Evolutionary conservation across 768 basidiomycete species (phyloP).

Genomic region (Aureoboletus auriporus): DNA sequence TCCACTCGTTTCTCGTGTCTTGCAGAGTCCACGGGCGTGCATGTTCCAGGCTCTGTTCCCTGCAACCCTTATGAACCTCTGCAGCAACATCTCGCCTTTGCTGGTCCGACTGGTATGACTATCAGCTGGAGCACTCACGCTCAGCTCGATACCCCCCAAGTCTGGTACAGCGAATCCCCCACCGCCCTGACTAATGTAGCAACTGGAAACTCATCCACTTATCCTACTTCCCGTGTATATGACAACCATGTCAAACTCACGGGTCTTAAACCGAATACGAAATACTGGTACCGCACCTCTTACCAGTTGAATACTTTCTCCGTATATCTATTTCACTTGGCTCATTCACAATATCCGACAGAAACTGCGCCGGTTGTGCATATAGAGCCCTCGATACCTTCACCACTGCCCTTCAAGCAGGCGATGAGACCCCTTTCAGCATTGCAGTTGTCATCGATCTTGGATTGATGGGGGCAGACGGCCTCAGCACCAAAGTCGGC

Average conservation of each 20-base stretch:
- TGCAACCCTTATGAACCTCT: conserved; percentile 28
- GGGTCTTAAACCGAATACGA: conserved; percentile 20
- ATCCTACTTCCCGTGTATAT: conserved; percentile 23
- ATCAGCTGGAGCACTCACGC: conserved; percentile 24
- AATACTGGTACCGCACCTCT: conserved; percentile 26
- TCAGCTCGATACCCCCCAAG: conserved; percentile 20
- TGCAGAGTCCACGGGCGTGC: conserved; percentile 26
- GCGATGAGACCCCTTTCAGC: conserved; percentile 18
- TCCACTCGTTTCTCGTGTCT: conserved; percentile 19
- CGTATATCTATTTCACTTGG: background rate
- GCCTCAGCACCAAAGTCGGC: conserved; percentile 28
- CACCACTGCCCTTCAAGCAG: conserved; percentile 18
- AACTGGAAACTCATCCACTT: conserved; percentile 20
- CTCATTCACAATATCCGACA: background rate
- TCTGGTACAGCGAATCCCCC: conserved; percentile 23
- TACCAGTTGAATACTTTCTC: conserved; percentile 17
- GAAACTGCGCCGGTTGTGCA: conserved; percentile 26
- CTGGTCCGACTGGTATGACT: conserved; percentile 23
- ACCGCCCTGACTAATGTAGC: conserved; percentile 16
- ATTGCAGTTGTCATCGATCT: conserved; percentile 25
- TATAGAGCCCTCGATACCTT: conserved; percentile 24
- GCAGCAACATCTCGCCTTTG: conserved; percentile 24
- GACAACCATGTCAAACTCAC: conserved; percentile 27
- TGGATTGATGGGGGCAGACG: conserved; percentile 25
- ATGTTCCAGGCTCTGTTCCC: conserved; percentile 24